Conservation (phyloP, 1,284 basidiomycete species). For the Coniferiporia weirii region DNA sequence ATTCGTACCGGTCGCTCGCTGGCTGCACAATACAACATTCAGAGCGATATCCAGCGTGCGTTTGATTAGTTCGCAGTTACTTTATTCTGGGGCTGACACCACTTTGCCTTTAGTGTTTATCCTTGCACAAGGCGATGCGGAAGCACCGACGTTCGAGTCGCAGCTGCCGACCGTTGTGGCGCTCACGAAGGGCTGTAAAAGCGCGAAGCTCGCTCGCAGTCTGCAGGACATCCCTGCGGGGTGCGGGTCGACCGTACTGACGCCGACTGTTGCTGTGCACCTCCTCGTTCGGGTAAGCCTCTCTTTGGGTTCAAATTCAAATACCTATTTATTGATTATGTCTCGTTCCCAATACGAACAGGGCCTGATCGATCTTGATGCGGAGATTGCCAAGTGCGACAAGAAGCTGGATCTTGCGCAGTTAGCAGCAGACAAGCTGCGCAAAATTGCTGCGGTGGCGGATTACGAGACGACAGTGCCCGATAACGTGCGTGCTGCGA, state of each 20-base stretch:
- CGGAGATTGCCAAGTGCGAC: slow-evolving; percentile 80
- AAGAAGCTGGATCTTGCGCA: slow-evolving; percentile 78
- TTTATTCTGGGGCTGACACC: neutral
- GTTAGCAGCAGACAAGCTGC: slow-evolving; percentile 70
- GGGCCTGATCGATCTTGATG: slow-evolving; percentile 82
- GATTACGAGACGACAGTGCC: slow-evolving; percentile 81
- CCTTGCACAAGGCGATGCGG: slow-evolving; percentile 61
- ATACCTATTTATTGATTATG: neutral
- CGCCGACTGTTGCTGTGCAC: slow-evolving; percentile 70
- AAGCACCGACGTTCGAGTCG: slow-evolving; percentile 61
- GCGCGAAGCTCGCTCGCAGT: slow-evolving; percentile 43
- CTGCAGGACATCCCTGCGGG: slow-evolving; percentile 73
- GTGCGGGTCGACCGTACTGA: slow-evolving; percentile 82
- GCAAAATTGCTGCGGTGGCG: slow-evolving; percentile 65
- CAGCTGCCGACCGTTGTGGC: slow-evolving; percentile 76
- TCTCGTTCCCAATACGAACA: slow-evolving; percentile 26
- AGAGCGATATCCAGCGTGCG: slow-evolving; percentile 58
- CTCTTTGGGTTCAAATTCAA: neutral
- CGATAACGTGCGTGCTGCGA: slow-evolving; percentile 65
- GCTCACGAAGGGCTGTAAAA: slow-evolving; percentile 87
- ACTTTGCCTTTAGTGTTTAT: slow-evolving; percentile 63
- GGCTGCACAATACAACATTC: slow-evolving; percentile 87
- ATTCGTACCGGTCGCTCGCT: slow-evolving; percentile 82
- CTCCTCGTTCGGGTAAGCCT: slow-evolving; percentile 74
- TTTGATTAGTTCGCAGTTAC: neutral